Evolutionary conservation across 352 stramenopile species (phyloP).

Genomic region (Elongisporangium undulatum): DNA sequence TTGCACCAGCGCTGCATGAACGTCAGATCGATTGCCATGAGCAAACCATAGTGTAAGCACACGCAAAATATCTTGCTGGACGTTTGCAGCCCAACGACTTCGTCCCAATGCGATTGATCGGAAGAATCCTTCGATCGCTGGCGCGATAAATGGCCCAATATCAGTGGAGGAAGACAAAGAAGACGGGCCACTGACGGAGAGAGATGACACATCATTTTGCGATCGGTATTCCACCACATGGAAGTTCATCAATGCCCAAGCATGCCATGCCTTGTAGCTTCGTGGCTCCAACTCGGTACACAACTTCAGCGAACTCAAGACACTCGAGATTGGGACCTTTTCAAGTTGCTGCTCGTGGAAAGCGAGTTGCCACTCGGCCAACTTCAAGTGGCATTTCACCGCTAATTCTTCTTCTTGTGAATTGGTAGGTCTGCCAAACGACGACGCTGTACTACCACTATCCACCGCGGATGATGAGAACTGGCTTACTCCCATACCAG

Average conservation of each 20-base stretch:
- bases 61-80: slow-evolving; percentile 98
- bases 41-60: slow-evolving; percentile 98
- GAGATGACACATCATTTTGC: slow-evolving; percentile 31
- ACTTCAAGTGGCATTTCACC: slow-evolving; percentile 82
- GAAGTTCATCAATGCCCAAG: slow-evolving; percentile 97
- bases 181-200: slow-evolving; percentile 12
- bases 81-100: slow-evolving; percentile 94
- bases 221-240: slow-evolving; percentile 91
- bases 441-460: slow-evolving; percentile 7
- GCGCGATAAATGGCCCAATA: slow-evolving; percentile 59
- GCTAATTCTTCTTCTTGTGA: slow-evolving; percentile 70
- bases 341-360: slow-evolving; percentile 81
- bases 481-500: neutral
- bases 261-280: slow-evolving; percentile 93
- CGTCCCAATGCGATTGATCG: slow-evolving; percentile 93
- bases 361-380: slow-evolving; percentile 82
- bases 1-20: slow-evolving; percentile 68
- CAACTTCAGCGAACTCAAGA: slow-evolving; percentile 59
- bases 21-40: slow-evolving; percentile 91
- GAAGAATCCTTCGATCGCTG: slow-evolving; percentile 92
- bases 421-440: slow-evolving; percentile 13
- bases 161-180: slow-evolving; percentile 13
- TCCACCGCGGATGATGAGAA: neutral
- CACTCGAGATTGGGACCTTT: slow-evolving; percentile 61
- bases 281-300: slow-evolving; percentile 68